Base-by-base conservation (phyloP, 148 eudicot species). In the Camellia granthamiana region DNA sequence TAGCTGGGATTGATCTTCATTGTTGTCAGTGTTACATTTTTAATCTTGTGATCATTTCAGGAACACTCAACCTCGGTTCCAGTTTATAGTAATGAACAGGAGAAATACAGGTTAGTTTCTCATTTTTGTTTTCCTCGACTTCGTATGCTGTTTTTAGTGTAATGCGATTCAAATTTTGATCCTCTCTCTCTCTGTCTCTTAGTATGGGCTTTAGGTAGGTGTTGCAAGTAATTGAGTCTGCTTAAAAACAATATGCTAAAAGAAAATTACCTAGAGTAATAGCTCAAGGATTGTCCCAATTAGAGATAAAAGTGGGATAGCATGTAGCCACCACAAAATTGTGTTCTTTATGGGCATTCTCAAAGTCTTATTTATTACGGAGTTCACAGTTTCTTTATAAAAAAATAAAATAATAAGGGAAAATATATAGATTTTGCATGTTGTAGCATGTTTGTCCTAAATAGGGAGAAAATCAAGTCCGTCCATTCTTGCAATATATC, bases 41-140 rank as follows among this genome's bases (percentile, higher is more conserved):
- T 61, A 56, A 19, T 44, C 54, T 68, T 49, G 61, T 78, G 69
- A 15, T 61, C 46, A n/a, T 78, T 72, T 81, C 89, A 92, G 95
- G 90, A 93, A 88, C 68, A 80, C 89, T 52, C 95, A 90, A 63
- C 95, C 98, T 12, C 86, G 98, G 72, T 91, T 93, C 86, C 95
- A 93, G 85, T 93, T 93, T 77, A 92, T 93, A 71, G 98, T 93
- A 11, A 93, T 92, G 95, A 93, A 93, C 73, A 86, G 95, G 10
- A 88, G 94, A 30, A 93, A 84, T 82, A 90, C 95, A 72, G 98
- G 98, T 92, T 77, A 67, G 83, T 77, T 13, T 21, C 73, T 51
- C 3, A 43, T 68, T 12, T 3, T 14, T 44, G 18, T 75, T 72
- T 30, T 1, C 1, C 38, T 30, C 38, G 38, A 30, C 38, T 30